Base-by-base conservation (phyloP, 352 stramenopile genomes). In the Phytophthora niederhauseri region DNA sequence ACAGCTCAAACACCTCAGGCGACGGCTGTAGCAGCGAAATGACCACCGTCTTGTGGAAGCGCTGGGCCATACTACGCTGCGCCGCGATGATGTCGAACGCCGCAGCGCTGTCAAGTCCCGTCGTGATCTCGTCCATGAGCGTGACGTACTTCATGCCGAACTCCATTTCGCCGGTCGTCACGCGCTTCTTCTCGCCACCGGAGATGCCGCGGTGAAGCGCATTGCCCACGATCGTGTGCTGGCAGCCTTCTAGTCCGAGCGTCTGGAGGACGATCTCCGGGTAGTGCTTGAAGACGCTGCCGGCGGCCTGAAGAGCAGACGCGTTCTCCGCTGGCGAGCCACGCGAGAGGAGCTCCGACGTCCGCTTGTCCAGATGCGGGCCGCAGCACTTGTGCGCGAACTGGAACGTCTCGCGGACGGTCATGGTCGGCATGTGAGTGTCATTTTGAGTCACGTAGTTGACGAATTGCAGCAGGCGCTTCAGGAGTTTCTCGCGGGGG, bases 131-230 rank as follows among this genome's bases (percentile, higher is more conserved):
- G 15, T 69, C 62, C 53, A 69, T 69, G 15, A 69, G 31, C 3
- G 45, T 82, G 24, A 80, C 81, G 24, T 67, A 76, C 83, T 54
- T 90, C 89, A 64, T 89, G 83, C 54, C 92, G 48, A 94, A 85
- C 50, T 95, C 71, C 82, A 99, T 98, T 77, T 93, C 82, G 22
- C 81, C 84, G 0, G 73, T 80, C 11, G 85, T 92, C 61, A 91
- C 78, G 17, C 85, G 82, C 72, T 97, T 97, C 62, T 84, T 87
- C 71, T 97, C 91, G 19, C 91, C 91, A 48, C 90, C 91, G 8
- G 72, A 90, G 46, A 95, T 76, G 8, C 78, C 80, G 15, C 80
- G 72, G 26, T 64, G 43, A 22, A 68, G 14, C 5, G 54, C 30
- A 14, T 64, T 68, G 22, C 43, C 61, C 20, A 64, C 45, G 43